Evolutionary conservation across 1,284 basidiomycete species (phyloP).

Genomic region (Boletus smithii): DNA sequence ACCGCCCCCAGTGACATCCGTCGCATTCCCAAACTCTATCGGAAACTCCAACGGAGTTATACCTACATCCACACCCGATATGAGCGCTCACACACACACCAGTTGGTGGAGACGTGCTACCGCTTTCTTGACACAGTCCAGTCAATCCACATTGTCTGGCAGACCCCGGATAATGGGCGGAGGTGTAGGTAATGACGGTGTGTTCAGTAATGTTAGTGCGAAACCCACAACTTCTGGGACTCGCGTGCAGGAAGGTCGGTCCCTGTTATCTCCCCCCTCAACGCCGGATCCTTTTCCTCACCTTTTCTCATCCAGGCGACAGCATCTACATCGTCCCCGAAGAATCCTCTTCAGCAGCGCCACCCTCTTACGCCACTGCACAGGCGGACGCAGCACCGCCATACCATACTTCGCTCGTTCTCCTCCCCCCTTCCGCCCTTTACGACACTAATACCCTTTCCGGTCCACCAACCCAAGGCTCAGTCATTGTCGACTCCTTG

Average conservation of each 20-base stretch:
- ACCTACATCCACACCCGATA: constrained; percentile 47
- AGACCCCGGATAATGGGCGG: constrained; percentile 51
- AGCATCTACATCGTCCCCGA: constrained; percentile 74
- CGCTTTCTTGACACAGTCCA: constrained; percentile 55
- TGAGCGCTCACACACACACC: constrained; percentile 34
- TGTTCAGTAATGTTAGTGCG: constrained; percentile 94
- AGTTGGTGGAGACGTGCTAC: constrained; percentile 56
- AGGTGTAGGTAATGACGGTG: constrained; percentile 84
- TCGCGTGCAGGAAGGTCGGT: constrained; percentile 61
- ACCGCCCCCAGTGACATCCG: constrained; percentile 65
- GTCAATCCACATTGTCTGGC: constrained; percentile 36
- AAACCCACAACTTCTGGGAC: constrained; percentile 67
- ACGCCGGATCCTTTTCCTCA: constrained; percentile 3
- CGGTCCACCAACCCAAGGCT: constrained; percentile 44
- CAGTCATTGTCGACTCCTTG: constrained; percentile 73
- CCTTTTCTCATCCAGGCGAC: constrained; percentile 51
- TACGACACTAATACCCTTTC: constrained; percentile 37
- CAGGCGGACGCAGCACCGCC: constrained; percentile 94
- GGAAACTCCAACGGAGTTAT: constrained; percentile 84
- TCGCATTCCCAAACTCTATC: constrained; percentile 62
- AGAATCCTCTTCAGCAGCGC: constrained; percentile 75
- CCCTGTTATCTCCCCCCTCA: not conserved
- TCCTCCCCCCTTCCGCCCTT: constrained; percentile 62
- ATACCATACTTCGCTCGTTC: constrained; percentile 97
- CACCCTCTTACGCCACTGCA: constrained; percentile 87